A percentile compares a stretch with the other conserved stretches of the same genome.
phyloP scores from a whole-genome alignment of 257 asterid genomes.

The Primulina tabacum region DNA sequence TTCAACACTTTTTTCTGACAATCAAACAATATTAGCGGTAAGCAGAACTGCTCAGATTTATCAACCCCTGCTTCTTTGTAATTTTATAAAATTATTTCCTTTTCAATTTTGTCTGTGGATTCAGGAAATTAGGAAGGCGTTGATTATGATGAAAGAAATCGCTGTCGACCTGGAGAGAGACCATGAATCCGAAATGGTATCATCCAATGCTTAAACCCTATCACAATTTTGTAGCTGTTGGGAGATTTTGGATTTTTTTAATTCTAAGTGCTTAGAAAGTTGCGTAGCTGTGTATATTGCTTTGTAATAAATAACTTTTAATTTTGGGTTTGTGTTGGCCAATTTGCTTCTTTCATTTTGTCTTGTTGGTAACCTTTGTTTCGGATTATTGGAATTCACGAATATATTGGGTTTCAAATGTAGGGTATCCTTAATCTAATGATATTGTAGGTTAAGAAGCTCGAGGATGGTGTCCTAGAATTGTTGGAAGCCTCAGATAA shows the following conservation, averaged over 20 bases:
- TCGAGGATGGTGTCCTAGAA: slow-evolving; percentile 56
- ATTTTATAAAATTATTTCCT: not conserved
- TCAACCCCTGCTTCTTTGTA: not conserved
- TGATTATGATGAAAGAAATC: slow-evolving; percentile 57
- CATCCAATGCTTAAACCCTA: slow-evolving; percentile 36
- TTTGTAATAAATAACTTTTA: not conserved
- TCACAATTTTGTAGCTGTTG: slow-evolving; percentile 16
- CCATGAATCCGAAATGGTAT: slow-evolving; percentile 55
- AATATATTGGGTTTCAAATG: not conserved
- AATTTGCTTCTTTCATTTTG: too few relatives aligned
- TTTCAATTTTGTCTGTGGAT: slow-evolving; percentile 3
- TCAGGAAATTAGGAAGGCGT: slow-evolving; percentile 76
- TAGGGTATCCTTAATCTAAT: slow-evolving; percentile 11
- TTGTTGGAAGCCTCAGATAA: slow-evolving; percentile 67
- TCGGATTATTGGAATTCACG: not conserved
- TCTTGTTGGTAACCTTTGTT: not conserved
- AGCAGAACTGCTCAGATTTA: slow-evolving; percentile 17
- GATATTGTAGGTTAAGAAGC: slow-evolving; percentile 69
- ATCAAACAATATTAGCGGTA: slow-evolving; percentile 64
- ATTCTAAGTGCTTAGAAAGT: too few relatives aligned
- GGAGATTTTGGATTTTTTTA: not conserved
- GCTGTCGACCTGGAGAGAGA: slow-evolving; percentile 78
- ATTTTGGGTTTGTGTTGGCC: not conserved
- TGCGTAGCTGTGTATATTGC: too few relatives aligned
- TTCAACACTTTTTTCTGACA: slow-evolving; percentile 50